Evolutionary conservation across 768 basidiomycete species (phyloP).

Genomic region (Leucosporidium scottii): DNA sequence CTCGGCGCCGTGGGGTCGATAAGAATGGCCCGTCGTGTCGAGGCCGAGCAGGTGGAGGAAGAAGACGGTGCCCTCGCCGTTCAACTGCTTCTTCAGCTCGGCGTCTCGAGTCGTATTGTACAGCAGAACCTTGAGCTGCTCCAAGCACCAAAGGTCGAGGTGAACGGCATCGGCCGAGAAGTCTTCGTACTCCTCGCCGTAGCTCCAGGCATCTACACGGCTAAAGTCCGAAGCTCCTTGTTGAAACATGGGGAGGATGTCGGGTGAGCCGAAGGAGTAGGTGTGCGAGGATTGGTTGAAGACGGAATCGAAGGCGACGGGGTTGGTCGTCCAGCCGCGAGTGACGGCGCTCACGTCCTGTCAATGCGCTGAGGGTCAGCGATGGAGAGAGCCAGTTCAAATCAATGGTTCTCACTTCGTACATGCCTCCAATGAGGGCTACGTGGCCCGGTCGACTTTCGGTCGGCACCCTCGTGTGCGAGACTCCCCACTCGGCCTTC

Average conservation of each 20-base stretch:
- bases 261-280: slow-evolving; percentile 78
- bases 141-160: slow-evolving; percentile 71
- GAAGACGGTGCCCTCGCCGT: slow-evolving; percentile 59
- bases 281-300: slow-evolving; percentile 73
- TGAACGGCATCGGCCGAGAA: slow-evolving; percentile 77
- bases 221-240: slow-evolving; percentile 59
- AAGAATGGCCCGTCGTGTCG: slow-evolving; percentile 81
- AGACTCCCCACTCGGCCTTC: slow-evolving; percentile 72
- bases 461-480: slow-evolving; percentile 78
- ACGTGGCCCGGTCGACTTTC: slow-evolving; percentile 85
- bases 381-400: too few relatives aligned
- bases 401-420: slow-evolving; percentile 46
- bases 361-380: too few relatives aligned
- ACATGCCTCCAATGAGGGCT: slow-evolving; percentile 84
- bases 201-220: slow-evolving; percentile 67
- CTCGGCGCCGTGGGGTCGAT: slow-evolving; percentile 77
- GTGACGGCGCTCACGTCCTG: slow-evolving; percentile 74
- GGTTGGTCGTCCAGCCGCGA: slow-evolving; percentile 47
- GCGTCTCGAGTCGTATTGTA: slow-evolving; percentile 56
- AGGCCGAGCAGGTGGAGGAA: slow-evolving; percentile 77
- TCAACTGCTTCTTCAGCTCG: slow-evolving; percentile 51
- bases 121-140: slow-evolving; percentile 58
- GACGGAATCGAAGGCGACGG: slow-evolving; percentile 76
- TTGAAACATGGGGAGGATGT: slow-evolving; percentile 80
- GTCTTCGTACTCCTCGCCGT: slow-evolving; percentile 70